Evolutionary conservation across 352 stramenopile species (phyloP).

Genomic region (Phytophthora citricola): DNA sequence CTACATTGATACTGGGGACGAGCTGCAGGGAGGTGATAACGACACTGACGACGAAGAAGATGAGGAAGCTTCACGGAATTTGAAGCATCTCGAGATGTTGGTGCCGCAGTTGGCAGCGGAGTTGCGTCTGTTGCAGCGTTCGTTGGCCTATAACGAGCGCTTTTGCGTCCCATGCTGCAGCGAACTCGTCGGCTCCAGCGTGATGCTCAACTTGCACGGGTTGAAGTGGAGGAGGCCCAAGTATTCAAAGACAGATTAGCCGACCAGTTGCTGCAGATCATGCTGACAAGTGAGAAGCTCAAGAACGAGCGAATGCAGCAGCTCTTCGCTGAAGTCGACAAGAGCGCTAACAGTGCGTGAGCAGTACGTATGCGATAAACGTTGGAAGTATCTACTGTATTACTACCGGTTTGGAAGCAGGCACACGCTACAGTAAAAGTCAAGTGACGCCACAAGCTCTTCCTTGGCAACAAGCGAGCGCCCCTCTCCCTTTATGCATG

Average conservation of each 20-base stretch:
- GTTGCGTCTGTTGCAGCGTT: slow-evolving; percentile 55
- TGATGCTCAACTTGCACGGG: slow-evolving; percentile 59
- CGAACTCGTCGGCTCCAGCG: slow-evolving; percentile 49
- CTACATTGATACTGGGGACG: slow-evolving; percentile 26
- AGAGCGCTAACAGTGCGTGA: slow-evolving; percentile 11
- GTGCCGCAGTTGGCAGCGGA: slow-evolving; percentile 62
- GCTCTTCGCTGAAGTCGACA: slow-evolving; percentile 75
- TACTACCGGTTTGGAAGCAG: slow-evolving; percentile 44
- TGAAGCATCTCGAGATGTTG: slow-evolving; percentile 70
- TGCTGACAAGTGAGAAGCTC: slow-evolving; percentile 64
- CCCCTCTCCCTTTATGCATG: slow-evolving; percentile 23
- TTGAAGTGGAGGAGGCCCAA: slow-evolving; percentile 76
- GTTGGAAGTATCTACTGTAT: slow-evolving; percentile 50
- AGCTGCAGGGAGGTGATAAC: slow-evolving; percentile 25
- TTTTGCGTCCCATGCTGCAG: slow-evolving; percentile 45
- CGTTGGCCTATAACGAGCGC: slow-evolving; percentile 51
- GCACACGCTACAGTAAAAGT: slow-evolving; percentile 34
- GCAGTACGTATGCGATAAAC: slow-evolving; percentile 26
- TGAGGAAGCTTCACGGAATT: slow-evolving; percentile 53
- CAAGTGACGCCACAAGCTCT: slow-evolving; percentile 21
- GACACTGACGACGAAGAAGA: slow-evolving; percentile 56
- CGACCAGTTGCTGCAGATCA: slow-evolving; percentile 81
- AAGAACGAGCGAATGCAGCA: slow-evolving; percentile 82
- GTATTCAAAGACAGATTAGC: slow-evolving; percentile 79
- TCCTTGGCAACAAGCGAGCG: slow-evolving; percentile 30